Evolutionary conservation across 2,329 filamentous ascomycete species (phyloP).

Genomic region (Stemphylium lycopersici): DNA sequence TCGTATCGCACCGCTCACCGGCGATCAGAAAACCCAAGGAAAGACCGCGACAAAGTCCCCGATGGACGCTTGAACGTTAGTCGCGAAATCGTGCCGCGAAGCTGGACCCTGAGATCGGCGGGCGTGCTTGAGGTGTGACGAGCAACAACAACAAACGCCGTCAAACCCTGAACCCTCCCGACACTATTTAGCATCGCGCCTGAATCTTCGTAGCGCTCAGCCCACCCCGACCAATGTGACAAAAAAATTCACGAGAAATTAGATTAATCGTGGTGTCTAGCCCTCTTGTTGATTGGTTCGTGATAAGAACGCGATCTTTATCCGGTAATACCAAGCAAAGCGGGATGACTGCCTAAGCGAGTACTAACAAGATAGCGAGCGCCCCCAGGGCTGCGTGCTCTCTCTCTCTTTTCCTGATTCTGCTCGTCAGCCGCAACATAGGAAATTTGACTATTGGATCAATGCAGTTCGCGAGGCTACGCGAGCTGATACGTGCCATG

Average conservation of each 20-base stretch:
- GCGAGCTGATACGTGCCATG: slow-evolving; percentile 5
- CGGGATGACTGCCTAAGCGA: slow-evolving; percentile 16
- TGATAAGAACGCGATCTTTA: slow-evolving; percentile 11
- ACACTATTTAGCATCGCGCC: no score
- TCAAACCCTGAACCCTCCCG: no score
- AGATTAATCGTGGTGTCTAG: slow-evolving; percentile 2
- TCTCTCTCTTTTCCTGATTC: slow-evolving; percentile 1
- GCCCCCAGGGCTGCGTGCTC: background rate
- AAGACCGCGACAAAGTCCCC: no score
- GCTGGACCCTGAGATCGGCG: background rate
- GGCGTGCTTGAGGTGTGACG: background rate
- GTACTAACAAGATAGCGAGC: slow-evolving; percentile 11
- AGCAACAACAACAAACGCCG: background rate
- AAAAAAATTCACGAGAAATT: background rate
- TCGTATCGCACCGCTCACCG: no score
- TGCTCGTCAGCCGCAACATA: slow-evolving; percentile 11
- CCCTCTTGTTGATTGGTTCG: slow-evolving; percentile 1
- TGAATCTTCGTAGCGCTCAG: background rate
- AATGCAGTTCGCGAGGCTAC: background rate
- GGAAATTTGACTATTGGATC: slow-evolving; percentile 9
- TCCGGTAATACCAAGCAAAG: slow-evolving; percentile 11
- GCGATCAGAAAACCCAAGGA: no score
- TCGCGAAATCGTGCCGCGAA: background rate
- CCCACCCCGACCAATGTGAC: background rate
- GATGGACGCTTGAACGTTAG: background rate